Conservation (phyloP, 805 yeast genomes). For the Suhomyces sp. region DNA sequence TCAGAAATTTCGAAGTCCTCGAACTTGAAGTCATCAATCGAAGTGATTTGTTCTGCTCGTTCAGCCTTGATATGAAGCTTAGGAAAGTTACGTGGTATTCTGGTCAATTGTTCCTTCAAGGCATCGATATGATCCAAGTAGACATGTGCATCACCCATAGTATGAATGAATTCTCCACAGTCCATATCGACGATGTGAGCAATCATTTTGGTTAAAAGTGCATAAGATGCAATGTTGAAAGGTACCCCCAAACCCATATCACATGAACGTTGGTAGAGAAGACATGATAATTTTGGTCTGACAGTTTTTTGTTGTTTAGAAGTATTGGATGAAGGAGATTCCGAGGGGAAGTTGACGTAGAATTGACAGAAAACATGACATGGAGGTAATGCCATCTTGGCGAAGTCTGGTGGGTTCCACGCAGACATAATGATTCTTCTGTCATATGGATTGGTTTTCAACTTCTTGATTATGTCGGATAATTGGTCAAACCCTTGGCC, state of each 20-base stretch:
- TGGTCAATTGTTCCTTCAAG: slow-evolving; percentile 69
- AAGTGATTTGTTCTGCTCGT: slow-evolving; percentile 42
- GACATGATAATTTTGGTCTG: slow-evolving; percentile 79
- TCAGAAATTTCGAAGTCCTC: slow-evolving; percentile 84
- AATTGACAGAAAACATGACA: slow-evolving; percentile 97
- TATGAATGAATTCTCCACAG: slow-evolving; percentile 92
- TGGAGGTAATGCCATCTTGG: slow-evolving; percentile 96
- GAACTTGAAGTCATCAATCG: slow-evolving; percentile 82
- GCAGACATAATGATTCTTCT: slow-evolving; percentile 93
- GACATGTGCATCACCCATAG: slow-evolving; percentile 96
- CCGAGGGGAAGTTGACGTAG: slow-evolving; percentile 80
- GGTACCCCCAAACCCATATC: slow-evolving; percentile 99
- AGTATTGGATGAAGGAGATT: no score
- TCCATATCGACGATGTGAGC: slow-evolving; percentile 95
- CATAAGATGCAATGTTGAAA: slow-evolving; percentile 95
- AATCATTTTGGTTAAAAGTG: slow-evolving; percentile 88
- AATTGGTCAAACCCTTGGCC: slow-evolving; percentile 92
- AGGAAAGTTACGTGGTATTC: slow-evolving; percentile 82
- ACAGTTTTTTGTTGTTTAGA: no score
- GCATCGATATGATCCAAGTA: slow-evolving; percentile 94
- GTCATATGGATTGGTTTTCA: slow-evolving; percentile 89
- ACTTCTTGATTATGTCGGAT: slow-evolving; percentile 69
- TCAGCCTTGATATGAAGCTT: slow-evolving; percentile 67
- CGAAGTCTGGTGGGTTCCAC: slow-evolving; percentile 97
- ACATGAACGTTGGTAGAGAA: slow-evolving; percentile 94